Conservation (phyloP, 306 rosid genomes). For the Leucaena leucocephala region DNA sequence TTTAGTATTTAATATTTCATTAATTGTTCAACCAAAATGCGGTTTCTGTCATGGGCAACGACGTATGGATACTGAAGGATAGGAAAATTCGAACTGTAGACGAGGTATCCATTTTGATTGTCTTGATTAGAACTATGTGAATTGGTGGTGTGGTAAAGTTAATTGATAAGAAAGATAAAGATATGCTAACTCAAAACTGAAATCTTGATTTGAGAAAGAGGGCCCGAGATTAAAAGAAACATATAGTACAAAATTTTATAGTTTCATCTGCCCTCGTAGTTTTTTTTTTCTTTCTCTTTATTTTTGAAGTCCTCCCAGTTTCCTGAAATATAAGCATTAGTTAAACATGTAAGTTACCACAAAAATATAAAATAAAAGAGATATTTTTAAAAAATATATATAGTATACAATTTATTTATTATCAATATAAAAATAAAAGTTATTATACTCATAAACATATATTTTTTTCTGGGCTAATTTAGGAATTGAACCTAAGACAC, state of each 20-base stretch:
- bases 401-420: too few species aligned
- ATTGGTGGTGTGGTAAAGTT: neutral
- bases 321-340: too few species aligned
- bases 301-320: too few species aligned
- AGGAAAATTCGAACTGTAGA: constrained; percentile 69
- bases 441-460: too few species aligned
- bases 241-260: neutral
- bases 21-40: constrained; percentile 37
- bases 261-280: too few species aligned
- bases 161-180: neutral
- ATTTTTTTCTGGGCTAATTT: too few species aligned
- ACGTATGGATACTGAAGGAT: constrained; percentile 84
- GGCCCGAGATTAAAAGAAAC: neutral
- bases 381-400: too few species aligned
- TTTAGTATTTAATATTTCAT: constrained; percentile 28
- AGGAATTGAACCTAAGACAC: too few species aligned
- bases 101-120: constrained; percentile 56
- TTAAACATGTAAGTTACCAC: too few species aligned
- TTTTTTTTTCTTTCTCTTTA: too few species aligned
- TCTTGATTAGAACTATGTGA: neutral
- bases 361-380: too few species aligned
- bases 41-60: constrained; percentile 81
- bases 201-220: neutral
- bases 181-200: neutral
- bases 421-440: too few species aligned